These are phyloP conservation scores for Emergomyces africanus DNA, from an alignment of 2,329 filamentous ascomycete genomes.

Conservation along the genomic window DNA sequence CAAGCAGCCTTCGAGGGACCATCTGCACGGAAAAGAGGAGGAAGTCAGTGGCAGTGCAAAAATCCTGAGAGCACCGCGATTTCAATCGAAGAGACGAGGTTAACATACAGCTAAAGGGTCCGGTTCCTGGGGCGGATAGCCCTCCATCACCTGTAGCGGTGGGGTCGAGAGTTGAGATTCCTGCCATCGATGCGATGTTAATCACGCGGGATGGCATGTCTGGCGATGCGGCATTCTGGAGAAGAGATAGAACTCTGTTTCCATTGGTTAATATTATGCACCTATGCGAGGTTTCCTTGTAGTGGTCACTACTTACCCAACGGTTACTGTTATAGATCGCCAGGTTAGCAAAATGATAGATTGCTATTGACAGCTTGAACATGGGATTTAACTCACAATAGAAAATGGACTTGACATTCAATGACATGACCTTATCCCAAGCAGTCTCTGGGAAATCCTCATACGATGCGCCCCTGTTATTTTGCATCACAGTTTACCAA, in stretches of 20 bases:
- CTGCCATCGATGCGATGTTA: conserved; percentile 32
- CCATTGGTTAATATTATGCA: not conserved
- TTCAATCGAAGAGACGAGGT: not conserved
- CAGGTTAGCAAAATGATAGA: not conserved
- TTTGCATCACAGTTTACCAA: not conserved
- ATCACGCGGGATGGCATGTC: conserved; percentile 26
- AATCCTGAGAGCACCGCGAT: conserved; percentile 1
- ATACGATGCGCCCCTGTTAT: conserved; percentile 31
- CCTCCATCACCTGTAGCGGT: conserved; percentile 34
- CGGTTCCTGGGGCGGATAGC: conserved; percentile 29
- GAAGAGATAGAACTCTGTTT: conserved; percentile 25
- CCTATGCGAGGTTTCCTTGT: not conserved
- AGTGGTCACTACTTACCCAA: not conserved
- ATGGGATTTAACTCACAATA: conserved; percentile 14
- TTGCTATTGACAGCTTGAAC: not conserved
- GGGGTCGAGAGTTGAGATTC: conserved; percentile 33
- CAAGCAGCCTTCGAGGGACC: conserved; percentile 32
- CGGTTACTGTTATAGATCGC: not conserved
- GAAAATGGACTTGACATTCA: conserved; percentile 34
- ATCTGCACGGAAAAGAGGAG: conserved; percentile 10
- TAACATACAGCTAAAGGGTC: conserved; percentile 25
- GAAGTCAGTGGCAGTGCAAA: not conserved
- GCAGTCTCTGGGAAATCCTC: conserved; percentile 37
- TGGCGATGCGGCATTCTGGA: conserved; percentile 22
- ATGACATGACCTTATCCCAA: conserved; percentile 37